Evolutionary conservation across 352 stramenopile genomes (phyloP).

Genomic region (Pythium phragmiticola): DNA sequence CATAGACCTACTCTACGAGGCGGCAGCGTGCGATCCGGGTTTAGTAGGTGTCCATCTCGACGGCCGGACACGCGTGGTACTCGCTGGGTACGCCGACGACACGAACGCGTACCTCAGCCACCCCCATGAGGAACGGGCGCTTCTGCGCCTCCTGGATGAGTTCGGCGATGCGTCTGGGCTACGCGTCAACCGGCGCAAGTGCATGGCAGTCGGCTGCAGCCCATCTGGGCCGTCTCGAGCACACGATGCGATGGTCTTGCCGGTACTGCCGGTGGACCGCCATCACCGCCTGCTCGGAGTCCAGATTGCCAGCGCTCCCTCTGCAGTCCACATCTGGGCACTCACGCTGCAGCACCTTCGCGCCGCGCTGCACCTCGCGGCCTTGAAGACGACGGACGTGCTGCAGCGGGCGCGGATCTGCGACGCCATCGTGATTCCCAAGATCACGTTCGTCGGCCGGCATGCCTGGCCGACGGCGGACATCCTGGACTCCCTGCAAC

Average conservation of each 20-base stretch:
- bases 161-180: no score
- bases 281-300: neutral
- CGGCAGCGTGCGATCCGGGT: no score
- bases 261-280: neutral
- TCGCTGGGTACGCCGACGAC: no score
- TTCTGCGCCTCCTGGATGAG: no score
- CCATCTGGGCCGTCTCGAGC: no score
- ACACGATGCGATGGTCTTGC: neutral
- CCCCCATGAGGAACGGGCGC: no score
- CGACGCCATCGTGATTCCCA: constrained; percentile 9
- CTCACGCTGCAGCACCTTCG: constrained; percentile 6
- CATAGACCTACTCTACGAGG: no score
- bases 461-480: constrained; percentile 1
- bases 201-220: no score
- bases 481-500: neutral
- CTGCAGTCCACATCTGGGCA: neutral
- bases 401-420: neutral
- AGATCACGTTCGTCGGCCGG: constrained; percentile 6
- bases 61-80: no score
- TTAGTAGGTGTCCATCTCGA: no score
- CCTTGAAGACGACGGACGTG: constrained; percentile 6
- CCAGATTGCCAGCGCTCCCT: neutral
- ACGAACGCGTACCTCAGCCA: no score
- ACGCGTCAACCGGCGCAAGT: no score
- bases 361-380: neutral